Evolutionary conservation across 352 stramenopile species (phyloP), one percentile per base, ranked within the genome.

Genomic region (Globisporangium camurandrum): DNA sequence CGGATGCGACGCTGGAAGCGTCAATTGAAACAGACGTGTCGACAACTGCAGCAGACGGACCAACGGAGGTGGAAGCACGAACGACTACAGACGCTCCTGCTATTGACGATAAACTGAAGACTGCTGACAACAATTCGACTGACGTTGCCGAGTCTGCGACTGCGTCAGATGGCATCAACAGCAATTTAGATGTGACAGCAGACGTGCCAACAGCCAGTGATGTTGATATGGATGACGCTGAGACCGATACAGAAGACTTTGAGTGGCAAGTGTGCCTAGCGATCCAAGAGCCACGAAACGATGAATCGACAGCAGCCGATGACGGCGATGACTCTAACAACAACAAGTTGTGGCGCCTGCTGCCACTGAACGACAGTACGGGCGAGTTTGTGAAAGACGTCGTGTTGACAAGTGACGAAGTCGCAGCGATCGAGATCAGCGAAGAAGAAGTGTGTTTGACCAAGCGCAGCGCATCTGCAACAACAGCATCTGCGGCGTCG

Each of bases 361-460:
- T 87, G 3, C 69, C 71, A 5, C 50, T 89, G 26, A 67, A 76
- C 28, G 79, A 38, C 38, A 53, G 73, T 16, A 56, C 50, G 10
- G 64, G 71, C 6, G 67, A 86, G 50, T 87, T 84, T 51, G 46
- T 83, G 4, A 50, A 75, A n/a, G 62, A 80, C 43, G 46, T 84
- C 3, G 71, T 70, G 30, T 46, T 88, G 38, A 82, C 62, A 4
- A 64, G 85, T 6, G 60, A 84, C 17, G 66, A 88, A 57, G 59
- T 90, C 16, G 49, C 42, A 26, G 61, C 69, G n/a, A 78, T 90
- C 45, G 74, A 87, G 56, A 57, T 90, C 8, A 71, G 65, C 5
- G 75, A 87, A 46, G 63, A 75, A 20, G 74, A 88, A 44, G 74
- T 87, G 14, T 90, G 79, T 33, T 68, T 56, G 0, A 38, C 44